A percentile compares a stretch with the other conserved stretches of the same genome.
phyloP scores from a whole-genome alignment of 2,329 filamentous ascomycete species.

The Cytospora schulzeri region DNA sequence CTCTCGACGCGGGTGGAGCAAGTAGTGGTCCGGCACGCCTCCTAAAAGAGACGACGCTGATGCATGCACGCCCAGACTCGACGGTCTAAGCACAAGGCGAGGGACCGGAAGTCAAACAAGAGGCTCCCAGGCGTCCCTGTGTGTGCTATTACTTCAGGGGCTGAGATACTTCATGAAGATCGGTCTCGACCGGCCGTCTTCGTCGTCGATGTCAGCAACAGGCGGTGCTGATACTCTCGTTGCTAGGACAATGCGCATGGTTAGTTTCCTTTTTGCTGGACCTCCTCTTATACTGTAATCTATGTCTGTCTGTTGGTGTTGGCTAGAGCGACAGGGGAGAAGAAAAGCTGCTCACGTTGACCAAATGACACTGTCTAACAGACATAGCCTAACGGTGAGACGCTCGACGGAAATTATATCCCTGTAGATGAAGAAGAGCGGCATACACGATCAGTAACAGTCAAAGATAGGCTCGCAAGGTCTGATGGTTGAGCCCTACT shows the following conservation, averaged over 20 bases:
- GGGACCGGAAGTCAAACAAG: slow-evolving; percentile 13
- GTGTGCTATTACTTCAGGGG: slow-evolving; percentile 23
- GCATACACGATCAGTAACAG: slow-evolving; percentile 16
- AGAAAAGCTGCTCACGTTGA: slow-evolving; percentile 21
- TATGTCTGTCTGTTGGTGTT: background rate
- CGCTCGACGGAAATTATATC: slow-evolving; percentile 8
- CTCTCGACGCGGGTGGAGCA: slow-evolving; percentile 23
- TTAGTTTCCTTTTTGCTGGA: slow-evolving; percentile 25
- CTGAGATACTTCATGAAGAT: slow-evolving; percentile 19
- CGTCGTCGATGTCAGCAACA: slow-evolving; percentile 21
- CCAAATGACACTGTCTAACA: background rate
- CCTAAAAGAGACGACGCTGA: slow-evolving; percentile 36
- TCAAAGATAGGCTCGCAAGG: slow-evolving; percentile 20
- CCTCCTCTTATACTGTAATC: slow-evolving; percentile 19
- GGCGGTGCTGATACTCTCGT: slow-evolving; percentile 22
- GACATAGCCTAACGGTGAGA: slow-evolving; percentile 21
- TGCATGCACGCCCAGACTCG: slow-evolving; percentile 27
- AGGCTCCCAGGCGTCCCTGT: slow-evolving; percentile 18
- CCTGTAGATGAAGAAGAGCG: slow-evolving; percentile 4
- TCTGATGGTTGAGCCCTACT: slow-evolving; percentile 28
- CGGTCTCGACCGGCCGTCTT: slow-evolving; percentile 18
- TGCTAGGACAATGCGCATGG: slow-evolving; percentile 24
- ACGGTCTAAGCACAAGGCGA: slow-evolving; percentile 12
- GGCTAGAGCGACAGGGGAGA: background rate
- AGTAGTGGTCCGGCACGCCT: slow-evolving; percentile 34